Base-by-base conservation (phyloP, 257 asterid genomes). In the Mitragyna speciosa region DNA sequence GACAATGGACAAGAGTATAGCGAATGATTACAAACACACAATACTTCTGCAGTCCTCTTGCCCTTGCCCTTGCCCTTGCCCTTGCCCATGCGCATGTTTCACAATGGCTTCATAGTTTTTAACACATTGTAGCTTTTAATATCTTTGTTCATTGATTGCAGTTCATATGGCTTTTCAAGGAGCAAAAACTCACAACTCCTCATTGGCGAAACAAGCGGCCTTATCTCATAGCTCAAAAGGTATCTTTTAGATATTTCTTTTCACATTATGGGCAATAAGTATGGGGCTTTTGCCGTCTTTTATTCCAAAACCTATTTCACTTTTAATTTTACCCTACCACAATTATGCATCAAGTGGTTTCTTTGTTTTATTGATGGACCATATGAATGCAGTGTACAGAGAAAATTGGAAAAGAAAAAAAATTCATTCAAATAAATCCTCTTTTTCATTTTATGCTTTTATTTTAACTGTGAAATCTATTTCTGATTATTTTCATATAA, bases 151-250 rank as follows among this genome's bases (percentile, higher is more conserved):
- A 77, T 76, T 81, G 51, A 70, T 77, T 76, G 65, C 83, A 96
- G 99, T 91, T 96, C 83, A 69, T 96, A 86, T 87, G 88, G 91
- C 89, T 87, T 82, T 91, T 90, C 81, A 94, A 91, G 91, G 99
- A 96, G 85, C 98, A 89, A 77, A 89, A 95, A 88, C 91, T 92
- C 64, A 86, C 90, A 76, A 76, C 76, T 76, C 97, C 98, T 54
- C 95, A 90, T 84, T 96, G 99, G 99, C 88, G 99, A 82, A 88
- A 78, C 82, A 94, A 91, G 73, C 89, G 94, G 11, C 87, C 98
- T 68, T 94, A 92, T 80, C 87, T 96, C 80, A 83, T 96, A 92
- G 88, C 98, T 78, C 97, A 96, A 83, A 89, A 88, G 97, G 99
- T 95, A 79, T 49, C 76, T 12, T 73, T 72, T 48, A 48, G 71